These are phyloP conservation scores for Verticillium nonalfalfae DNA, from an alignment of 2,329 filamentous ascomycete species.

Conservation along the genomic window DNA sequence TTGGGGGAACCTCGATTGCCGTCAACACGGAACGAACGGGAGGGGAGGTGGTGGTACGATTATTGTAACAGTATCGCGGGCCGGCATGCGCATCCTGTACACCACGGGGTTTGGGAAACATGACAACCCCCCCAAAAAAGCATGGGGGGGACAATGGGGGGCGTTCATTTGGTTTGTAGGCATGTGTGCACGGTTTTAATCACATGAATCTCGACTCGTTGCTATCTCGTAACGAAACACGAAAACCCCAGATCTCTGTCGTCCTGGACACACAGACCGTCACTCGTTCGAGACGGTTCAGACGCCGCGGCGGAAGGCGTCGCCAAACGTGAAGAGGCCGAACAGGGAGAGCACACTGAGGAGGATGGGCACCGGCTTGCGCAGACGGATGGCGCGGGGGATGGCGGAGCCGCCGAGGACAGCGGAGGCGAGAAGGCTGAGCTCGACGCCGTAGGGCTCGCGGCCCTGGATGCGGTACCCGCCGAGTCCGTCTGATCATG, in stretches of 20 bases:
- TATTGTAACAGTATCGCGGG: background rate
- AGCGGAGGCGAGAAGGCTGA: constrained; percentile 82
- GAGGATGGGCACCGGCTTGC: constrained; percentile 77
- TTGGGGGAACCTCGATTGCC: background rate
- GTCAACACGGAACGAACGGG: background rate
- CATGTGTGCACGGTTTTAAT: background rate
- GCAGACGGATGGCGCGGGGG: constrained; percentile 74
- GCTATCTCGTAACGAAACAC: background rate
- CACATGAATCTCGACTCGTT: background rate
- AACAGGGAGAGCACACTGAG: constrained; percentile 74
- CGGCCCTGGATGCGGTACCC: constrained; percentile 72
- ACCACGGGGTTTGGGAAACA: background rate
- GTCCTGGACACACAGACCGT: too few relatives aligned
- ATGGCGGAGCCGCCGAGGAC: constrained; percentile 79
- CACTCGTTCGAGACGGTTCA: background rate
- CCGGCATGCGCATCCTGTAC: background rate
- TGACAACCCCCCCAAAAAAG: background rate
- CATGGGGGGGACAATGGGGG: background rate
- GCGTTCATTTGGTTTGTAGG: background rate
- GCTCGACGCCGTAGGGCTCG: constrained; percentile 77
- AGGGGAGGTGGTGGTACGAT: background rate
- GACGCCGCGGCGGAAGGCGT: constrained; percentile 45
- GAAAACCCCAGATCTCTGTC: too few relatives aligned
- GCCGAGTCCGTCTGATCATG: constrained; percentile 61
- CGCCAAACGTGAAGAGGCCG: constrained; percentile 74